phyloP scores from a whole-genome alignment of 2,329 filamentous ascomycete species.

The Penicillium sp. region DNA sequence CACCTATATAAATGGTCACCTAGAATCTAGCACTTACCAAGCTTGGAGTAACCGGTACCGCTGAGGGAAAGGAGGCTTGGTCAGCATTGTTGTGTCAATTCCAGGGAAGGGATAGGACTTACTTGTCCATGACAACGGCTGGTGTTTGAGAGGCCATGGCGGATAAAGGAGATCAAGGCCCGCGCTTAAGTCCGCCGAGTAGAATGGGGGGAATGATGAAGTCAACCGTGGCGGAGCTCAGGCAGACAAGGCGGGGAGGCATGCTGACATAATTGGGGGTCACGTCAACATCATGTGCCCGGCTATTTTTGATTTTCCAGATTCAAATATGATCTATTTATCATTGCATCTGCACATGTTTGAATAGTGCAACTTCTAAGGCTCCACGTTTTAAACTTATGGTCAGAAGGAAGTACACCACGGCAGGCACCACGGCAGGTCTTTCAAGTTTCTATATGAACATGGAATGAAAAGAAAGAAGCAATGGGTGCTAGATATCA shows the following conservation, averaged over 20 bases:
- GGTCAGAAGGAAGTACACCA: neutral
- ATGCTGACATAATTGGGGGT: slow-evolving; percentile 20
- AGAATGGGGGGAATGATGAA: slow-evolving; percentile 14
- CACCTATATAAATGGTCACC: neutral
- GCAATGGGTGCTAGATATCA: neutral
- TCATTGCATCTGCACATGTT: neutral
- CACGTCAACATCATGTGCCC: slow-evolving; percentile 3
- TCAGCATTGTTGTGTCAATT: slow-evolving; percentile 21
- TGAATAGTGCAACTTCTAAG: neutral
- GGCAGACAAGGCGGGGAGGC: slow-evolving; percentile 29
- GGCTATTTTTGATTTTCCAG: neutral
- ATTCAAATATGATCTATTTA: neutral
- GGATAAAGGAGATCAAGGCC: slow-evolving; percentile 16
- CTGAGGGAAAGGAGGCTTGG: slow-evolving; percentile 50
- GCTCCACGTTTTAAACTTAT: neutral
- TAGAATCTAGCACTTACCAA: slow-evolving; percentile 63
- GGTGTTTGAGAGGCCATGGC: slow-evolving; percentile 96
- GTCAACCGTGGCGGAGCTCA: slow-evolving; percentile 26
- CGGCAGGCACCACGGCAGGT: neutral
- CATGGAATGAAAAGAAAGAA: neutral
- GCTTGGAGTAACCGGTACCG: slow-evolving; percentile 99
- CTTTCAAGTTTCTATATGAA: neutral
- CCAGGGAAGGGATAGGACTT: slow-evolving; percentile 49
- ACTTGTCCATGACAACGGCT: slow-evolving; percentile 99
- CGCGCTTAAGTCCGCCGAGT: slow-evolving; percentile 7